phyloP scores from a whole-genome alignment of 441 rosid species.

The Arabidopsis lyrata region DNA sequence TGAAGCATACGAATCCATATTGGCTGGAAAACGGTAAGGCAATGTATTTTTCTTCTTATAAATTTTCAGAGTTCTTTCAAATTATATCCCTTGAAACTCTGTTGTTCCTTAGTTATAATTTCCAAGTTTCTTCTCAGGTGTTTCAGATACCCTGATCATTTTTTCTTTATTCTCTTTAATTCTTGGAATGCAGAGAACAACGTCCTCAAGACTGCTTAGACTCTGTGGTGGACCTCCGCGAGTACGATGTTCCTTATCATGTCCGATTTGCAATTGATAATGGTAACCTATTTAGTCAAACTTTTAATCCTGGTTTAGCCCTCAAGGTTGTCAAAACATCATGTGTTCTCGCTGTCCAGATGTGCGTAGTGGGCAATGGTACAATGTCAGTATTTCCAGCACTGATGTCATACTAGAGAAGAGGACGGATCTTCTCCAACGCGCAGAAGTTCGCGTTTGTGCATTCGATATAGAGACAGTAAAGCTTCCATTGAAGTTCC shows the following conservation, averaged over 20 bases:
- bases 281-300: slow-evolving; percentile 60
- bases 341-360: slow-evolving; percentile 54
- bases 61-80: not conserved
- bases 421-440: slow-evolving; percentile 92
- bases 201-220: slow-evolving; percentile 88
- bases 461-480: slow-evolving; percentile 99
- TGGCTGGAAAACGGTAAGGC: slow-evolving; percentile 74
- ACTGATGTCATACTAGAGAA: slow-evolving; percentile 69
- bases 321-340: slow-evolving; percentile 35
- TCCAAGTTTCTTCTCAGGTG: slow-evolving; percentile 6
- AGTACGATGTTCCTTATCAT: slow-evolving; percentile 98
- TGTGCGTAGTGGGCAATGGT: slow-evolving; percentile 97
- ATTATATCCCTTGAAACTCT: slow-evolving; percentile 6
- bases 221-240: slow-evolving; percentile 89
- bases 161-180: slow-evolving; percentile 16
- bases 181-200: slow-evolving; percentile 71
- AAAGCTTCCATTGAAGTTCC: slow-evolving; percentile 96
- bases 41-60: slow-evolving; percentile 6
- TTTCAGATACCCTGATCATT: slow-evolving; percentile 21
- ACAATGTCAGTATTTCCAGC: slow-evolving; percentile 87
- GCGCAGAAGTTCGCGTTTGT: slow-evolving; percentile 97
- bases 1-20: slow-evolving; percentile 90
- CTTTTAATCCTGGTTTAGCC: slow-evolving; percentile 21
- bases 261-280: slow-evolving; percentile 96
- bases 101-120: slow-evolving; percentile 33